Evolutionary conservation across 768 basidiomycete species (phyloP), one percentile per base, ranked within the genome.

Genomic region (Podaxis sp.): DNA sequence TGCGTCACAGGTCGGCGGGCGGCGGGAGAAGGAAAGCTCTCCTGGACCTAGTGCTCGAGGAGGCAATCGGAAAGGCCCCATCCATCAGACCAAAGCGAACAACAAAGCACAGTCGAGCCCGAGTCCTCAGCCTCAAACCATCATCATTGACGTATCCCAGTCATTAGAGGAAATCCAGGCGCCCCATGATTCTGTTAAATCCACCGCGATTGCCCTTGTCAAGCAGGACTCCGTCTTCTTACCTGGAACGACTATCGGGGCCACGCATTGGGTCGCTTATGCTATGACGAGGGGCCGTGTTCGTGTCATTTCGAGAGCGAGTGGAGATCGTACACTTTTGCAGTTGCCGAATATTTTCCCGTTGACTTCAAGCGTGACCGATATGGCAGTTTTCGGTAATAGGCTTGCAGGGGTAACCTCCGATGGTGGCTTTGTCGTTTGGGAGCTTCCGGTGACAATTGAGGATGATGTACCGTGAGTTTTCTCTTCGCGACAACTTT

Each of bases 231-330:
- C 91, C 17, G 83, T 88, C 25, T 94, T 94, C 76, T 77, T 93
- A 61, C 90, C 90, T 50, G 93, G 93, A 15, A 89, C 90, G 12
- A 94, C 93, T 36, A 94, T 94, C 59, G 93, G 93, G 9, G 93
- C 93, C 13, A 93, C 93, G 4, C 90, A 92, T 70, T 94, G 93
- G 91, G 93, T 94, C 63, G 93, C 93, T 15, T 94, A 94, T 69
- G 93, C 92, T 25, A 94, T 94, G 93, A 93, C 90, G 4, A 86
- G 89, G 77, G 91, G 90, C 63, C 91, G 93, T 63, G 89, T 94
- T 55, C 89, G 93, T 49, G 89, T 94, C 56, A 94, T 94, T 63
- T 94, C 92, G 22, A 84, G 93, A 57, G 91, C 91, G 24, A 93
- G 91, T 66, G 93, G 93, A 40, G 91, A 93, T 73, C 87, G 93